Evolutionary conservation across 371 early-diverging fungal species (phyloP), one percentile per base, ranked within the genome.

Genomic region (Mortierella polycephala): DNA sequence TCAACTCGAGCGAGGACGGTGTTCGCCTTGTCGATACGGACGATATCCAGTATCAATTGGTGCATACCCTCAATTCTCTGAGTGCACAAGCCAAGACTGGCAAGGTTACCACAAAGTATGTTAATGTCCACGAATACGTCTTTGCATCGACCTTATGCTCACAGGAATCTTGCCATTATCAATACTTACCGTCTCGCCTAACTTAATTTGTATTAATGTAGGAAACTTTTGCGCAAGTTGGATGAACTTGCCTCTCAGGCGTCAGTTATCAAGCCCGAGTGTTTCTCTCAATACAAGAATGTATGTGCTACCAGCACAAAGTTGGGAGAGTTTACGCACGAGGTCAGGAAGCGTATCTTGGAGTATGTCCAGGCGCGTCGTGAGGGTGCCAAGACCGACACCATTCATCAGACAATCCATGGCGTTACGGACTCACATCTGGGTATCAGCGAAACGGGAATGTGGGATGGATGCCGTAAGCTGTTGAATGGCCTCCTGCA

Each of bases 211-310:
- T 40, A 7, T 14, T 52, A 7, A 18, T 54, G 14, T 79, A 90
- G 91, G 68, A 94, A 93, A 85, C 66, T 93, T 45, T 60, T 88
- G 66, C 87, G 92, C 39, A 87, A 88, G 42, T 67, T 93, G 23
- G 88, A 86, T 20, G 94, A 93, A 52, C 75, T 91, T 39, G 81
- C 82, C 46, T 88, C 87, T 14, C 83, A 89, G 52, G 85, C 85
- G 1, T 68, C 88, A 47, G 84, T 85, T 18, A 55, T 88, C 37
- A 87, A 86, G 60, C 70, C 85, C 0, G 89, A 88, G 51, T 77
- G 84, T 53, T 71, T 85, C 13, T 67, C 85, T 40, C 84, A 87
- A 45, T 89, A 88, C 81, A 85, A 82, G 42, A 88, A 82, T 39
- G 64, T 86, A 41, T 82, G 85, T 60, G 62, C 77, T 40, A 82